A percentile compares a stretch with the other conserved stretches of the same genome.
Evolutionary conservation across 306 rosid species (phyloP).

Genomic region (Glycine soja): DNA sequence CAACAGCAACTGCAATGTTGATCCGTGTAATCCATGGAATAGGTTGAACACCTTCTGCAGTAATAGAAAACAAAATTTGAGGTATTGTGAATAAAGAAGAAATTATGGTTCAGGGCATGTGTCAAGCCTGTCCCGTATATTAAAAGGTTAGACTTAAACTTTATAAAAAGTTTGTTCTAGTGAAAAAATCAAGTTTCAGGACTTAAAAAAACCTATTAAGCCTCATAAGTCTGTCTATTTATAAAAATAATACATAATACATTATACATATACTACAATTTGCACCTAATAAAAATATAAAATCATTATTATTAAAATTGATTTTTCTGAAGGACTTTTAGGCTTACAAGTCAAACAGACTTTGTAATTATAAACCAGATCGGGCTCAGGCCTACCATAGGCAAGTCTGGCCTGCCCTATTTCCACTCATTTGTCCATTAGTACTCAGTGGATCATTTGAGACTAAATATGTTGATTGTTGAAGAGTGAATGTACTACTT

Average conservation of each 20-base stretch:
- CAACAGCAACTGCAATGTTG: slow-evolving; percentile 75
- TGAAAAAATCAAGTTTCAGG: background rate
- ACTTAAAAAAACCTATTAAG: background rate
- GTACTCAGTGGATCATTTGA: background rate
- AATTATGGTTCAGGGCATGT: background rate
- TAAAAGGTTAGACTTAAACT: background rate
- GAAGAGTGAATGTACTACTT: slow-evolving; percentile 54
- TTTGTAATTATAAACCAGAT: too few relatives aligned
- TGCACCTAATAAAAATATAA: background rate
- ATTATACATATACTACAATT: background rate
- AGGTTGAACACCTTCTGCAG: slow-evolving; percentile 89
- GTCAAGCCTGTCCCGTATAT: background rate
- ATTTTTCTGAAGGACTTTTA: background rate
- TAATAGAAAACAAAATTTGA: slow-evolving; percentile 15
- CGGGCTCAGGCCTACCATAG: background rate
- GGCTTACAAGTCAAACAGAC: background rate
- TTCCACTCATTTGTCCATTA: background rate
- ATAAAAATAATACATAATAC: background rate
- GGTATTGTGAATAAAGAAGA: slow-evolving; percentile 1
- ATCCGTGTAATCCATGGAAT: slow-evolving; percentile 76
- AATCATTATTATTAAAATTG: background rate
- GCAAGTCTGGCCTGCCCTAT: background rate
- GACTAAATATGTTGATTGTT: slow-evolving; percentile 3
- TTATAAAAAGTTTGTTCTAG: background rate
- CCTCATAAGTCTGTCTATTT: background rate